Evolutionary conservation across 1,284 basidiomycete species (phyloP).

Genomic region (Trametes versicolor): DNA sequence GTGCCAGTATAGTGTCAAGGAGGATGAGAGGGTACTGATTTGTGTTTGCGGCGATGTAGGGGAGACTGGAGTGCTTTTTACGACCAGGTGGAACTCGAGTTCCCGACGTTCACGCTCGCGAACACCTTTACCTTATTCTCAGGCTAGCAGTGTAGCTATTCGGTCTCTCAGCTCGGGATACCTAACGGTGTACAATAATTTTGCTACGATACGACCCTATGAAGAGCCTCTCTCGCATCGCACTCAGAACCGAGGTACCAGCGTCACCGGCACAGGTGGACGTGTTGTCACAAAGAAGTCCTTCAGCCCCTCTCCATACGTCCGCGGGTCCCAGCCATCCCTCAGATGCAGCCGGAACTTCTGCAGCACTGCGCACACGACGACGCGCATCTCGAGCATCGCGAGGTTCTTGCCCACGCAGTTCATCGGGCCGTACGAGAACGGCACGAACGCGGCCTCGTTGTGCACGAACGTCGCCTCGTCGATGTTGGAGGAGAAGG

Average conservation of each 20-base stretch:
- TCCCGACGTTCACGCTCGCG: too few species aligned
- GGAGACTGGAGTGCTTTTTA: too few species aligned
- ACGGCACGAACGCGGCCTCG: slow-evolving; percentile 40
- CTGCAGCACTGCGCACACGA: slow-evolving; percentile 38
- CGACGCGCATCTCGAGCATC: slow-evolving; percentile 31
- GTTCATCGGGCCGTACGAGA: slow-evolving; percentile 41
- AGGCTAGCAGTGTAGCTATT: too few species aligned
- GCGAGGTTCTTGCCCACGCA: slow-evolving; percentile 46
- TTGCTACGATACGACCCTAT: too few species aligned
- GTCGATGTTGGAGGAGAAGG: neutral
- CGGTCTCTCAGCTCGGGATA: too few species aligned
- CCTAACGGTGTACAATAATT: too few species aligned
- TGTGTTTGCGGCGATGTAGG: too few species aligned
- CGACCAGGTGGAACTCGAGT: too few species aligned
- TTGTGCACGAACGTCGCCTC: slow-evolving; percentile 31
- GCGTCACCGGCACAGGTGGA: slow-evolving; percentile 25
- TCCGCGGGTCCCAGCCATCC: slow-evolving; percentile 31
- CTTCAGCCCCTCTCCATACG: slow-evolving; percentile 33
- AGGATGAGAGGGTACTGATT: too few species aligned
- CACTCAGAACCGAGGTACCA: neutral
- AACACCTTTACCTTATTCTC: too few species aligned
- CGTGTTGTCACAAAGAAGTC: slow-evolving; percentile 34
- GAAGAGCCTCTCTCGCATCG: neutral
- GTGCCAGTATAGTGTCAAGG: too few species aligned
- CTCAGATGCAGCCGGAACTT: slow-evolving; percentile 36